These are phyloP conservation scores for Cladosporium halotolerans DNA, from an alignment of 2,329 filamentous ascomycete species.

Conservation along the genomic window DNA sequence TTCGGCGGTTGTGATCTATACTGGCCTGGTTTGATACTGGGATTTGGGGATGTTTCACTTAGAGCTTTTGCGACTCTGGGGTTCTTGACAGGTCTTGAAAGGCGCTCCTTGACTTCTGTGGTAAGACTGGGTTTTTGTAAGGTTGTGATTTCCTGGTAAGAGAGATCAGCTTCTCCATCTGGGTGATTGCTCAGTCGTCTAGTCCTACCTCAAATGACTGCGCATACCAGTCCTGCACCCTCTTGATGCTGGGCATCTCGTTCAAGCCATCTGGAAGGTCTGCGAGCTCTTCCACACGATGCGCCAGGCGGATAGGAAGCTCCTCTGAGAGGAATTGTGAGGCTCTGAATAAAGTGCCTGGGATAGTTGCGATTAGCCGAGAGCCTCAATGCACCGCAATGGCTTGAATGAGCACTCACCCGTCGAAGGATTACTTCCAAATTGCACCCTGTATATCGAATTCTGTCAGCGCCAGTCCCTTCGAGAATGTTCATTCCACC, in stretches of 20 bases:
- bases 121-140: slow-evolving; percentile 71
- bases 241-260: slow-evolving; percentile 94
- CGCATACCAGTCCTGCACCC: slow-evolving; percentile 96
- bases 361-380: background rate
- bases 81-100: slow-evolving; percentile 61
- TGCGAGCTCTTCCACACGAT: slow-evolving; percentile 89
- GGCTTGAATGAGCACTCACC: slow-evolving; percentile 47
- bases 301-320: slow-evolving; percentile 90
- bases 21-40: slow-evolving; percentile 78
- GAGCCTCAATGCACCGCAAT: background rate
- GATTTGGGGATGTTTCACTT: slow-evolving; percentile 79
- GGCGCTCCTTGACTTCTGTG: slow-evolving; percentile 67
- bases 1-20: slow-evolving; percentile 54
- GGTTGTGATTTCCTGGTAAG: slow-evolving; percentile 75
- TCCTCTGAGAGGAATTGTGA: slow-evolving; percentile 98
- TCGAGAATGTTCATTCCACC: slow-evolving; percentile 34
- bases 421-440: slow-evolving; percentile 86
- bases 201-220: slow-evolving; percentile 90
- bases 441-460: slow-evolving; percentile 59
- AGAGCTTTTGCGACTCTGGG: slow-evolving; percentile 60
- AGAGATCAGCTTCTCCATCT: slow-evolving; percentile 21
- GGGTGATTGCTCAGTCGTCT: slow-evolving; percentile 18
- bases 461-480: slow-evolving; percentile 47
- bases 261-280: slow-evolving; percentile 91
- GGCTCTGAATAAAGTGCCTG: slow-evolving; percentile 91